Evolutionary conservation across 23 red algal species (phyloP), one percentile per base, ranked within the genome.

Genomic region (Gracilaria caudata): DNA sequence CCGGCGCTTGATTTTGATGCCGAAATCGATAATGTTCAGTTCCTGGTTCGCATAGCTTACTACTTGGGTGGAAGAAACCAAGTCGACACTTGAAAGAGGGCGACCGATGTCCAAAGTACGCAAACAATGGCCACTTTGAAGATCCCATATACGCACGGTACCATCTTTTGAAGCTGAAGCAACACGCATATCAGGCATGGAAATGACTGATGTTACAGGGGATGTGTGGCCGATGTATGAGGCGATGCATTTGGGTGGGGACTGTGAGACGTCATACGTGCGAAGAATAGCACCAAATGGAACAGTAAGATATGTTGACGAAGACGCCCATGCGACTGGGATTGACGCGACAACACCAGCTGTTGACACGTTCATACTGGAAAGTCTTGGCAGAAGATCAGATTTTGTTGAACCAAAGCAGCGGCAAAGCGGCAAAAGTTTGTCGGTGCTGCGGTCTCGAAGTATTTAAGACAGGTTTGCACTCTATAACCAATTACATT

Each of bases 101-200:
- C 64, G 51, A 21, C 72, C 90, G 38, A 93, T 35, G 32, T 93
- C 92, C 21, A 94, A 63, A 20, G 92, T 94, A 2, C 82, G 81
- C 41, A 88, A 11, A 29, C 81, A 87, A 34, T 54, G 37, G 20
- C 83, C 92, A 44, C 44, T 70, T 11, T 38, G 30, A 40, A 76
- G 64, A 61, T 94, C 92, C 92, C 92, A 94, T 20, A 94, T 38
- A 24, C 84, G 73, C 11, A 94, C 33, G 32, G 92, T 94, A 30
- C 78, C 84, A 80, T 94, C 92, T 29, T 44, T 74, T 2, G 83
- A 81, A 39, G 77, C 77, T 30, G 92, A 94, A 25, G 78, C 83
- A 37, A 81, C 55, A 23, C 73, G 90, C 80, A 93, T 84, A 45
- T 60, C 70, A 55, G 41, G 76, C 20, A 75, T 20, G 13, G 53